Evolutionary conservation across 2,329 filamentous ascomycete species (phyloP), one percentile per base, ranked within the genome.

Genomic region (Leptographium flavum): DNA sequence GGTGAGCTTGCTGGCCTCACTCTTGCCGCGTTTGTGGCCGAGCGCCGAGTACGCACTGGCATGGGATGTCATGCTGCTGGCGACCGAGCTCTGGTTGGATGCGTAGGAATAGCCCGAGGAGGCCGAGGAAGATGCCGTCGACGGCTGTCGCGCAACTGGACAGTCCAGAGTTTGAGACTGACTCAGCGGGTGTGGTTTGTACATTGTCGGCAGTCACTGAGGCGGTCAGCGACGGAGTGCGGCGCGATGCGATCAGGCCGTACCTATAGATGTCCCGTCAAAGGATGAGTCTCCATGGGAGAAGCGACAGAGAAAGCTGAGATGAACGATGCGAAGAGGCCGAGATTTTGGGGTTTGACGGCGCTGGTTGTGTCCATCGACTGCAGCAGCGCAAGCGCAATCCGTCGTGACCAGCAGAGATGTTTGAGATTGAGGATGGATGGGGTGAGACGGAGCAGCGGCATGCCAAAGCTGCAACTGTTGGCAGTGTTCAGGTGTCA

Each of bases 11-110:
- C 37, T 69, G 68, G 48, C 74, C 67, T 92, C 84, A 63, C 84
- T 90, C 60, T 79, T 73, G 49, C 83, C 83, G 59, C 86, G 77
- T 60, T 79, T 83, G 57, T 90, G 85, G 41, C 71, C 70, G 49
- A 63, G 55, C 48, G 59, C 58, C 48, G 63, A 61, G 59, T 76
- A 74, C 39, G 68, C 68, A 58, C 75, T 77, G 30, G 84, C 86
- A n/a, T 73, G 73, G 51, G 77, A 90, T 17, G 82, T 85, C 52
- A 81, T 68, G 40, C 83, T 83, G 60, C 81, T 86, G 33, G 78
- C 76, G 45, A 70, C 65, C 4, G 46, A 43, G 56, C 76, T 81
- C 45, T 73, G 67, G 37, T 79, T 74, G 3, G 78, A 79, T 42
- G 62, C 56, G 50, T 70, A 68, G 1, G 81, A 83, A 58, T 79